Percentiles rank a stretch among this genome's conserved stretches.
Evolutionary conservation across 1,139 yeast genomes (phyloP).

Genomic region (Debaryomyces psychrophilus): DNA sequence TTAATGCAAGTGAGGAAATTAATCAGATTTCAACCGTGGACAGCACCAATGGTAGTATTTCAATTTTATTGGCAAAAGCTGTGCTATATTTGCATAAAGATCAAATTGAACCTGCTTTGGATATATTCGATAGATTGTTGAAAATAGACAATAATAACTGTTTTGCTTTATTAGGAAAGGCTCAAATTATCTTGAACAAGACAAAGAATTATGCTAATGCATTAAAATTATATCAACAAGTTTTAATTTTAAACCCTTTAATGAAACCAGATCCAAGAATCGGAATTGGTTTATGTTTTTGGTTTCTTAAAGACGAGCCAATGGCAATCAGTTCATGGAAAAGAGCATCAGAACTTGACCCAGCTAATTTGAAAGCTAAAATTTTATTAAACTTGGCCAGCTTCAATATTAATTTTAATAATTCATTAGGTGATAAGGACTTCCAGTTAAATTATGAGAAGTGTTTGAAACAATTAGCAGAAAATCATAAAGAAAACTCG

Average conservation of each 20-base stretch:
- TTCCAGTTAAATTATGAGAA: slow-evolving; percentile 53
- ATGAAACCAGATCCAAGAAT: slow-evolving; percentile 90
- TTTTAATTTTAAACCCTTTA: slow-evolving; percentile 73
- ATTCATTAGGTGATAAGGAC: slow-evolving; percentile 61
- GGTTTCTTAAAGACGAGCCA: slow-evolving; percentile 78
- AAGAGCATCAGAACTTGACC: slow-evolving; percentile 70
- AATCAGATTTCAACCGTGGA: slow-evolving; percentile 20
- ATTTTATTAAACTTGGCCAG: slow-evolving; percentile 68
- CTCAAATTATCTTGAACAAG: slow-evolving; percentile 74
- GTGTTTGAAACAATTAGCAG: slow-evolving; percentile 42
- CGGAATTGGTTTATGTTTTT: slow-evolving; percentile 93
- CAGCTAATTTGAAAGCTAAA: slow-evolving; percentile 62
- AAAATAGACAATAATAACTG: slow-evolving; percentile 59
- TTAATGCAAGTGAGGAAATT: slow-evolving; percentile 28
- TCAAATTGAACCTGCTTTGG: slow-evolving; percentile 67
- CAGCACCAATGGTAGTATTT: slow-evolving; percentile 23
- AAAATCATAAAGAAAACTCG: slow-evolving; percentile 28
- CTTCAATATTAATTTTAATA: slow-evolving; percentile 64
- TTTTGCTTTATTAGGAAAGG: slow-evolving; percentile 82
- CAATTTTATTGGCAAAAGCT: slow-evolving; percentile 65
- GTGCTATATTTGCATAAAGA: slow-evolving; percentile 50
- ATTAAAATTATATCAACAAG: slow-evolving; percentile 80
- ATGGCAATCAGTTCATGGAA: slow-evolving; percentile 86
- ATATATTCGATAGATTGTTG: slow-evolving; percentile 58
- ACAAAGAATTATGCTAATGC: slow-evolving; percentile 71